Evolutionary conservation across 1,284 basidiomycete genomes (phyloP), one percentile per base, ranked within the genome.

Genomic region (Ustanciosporium gigantosporum): DNA sequence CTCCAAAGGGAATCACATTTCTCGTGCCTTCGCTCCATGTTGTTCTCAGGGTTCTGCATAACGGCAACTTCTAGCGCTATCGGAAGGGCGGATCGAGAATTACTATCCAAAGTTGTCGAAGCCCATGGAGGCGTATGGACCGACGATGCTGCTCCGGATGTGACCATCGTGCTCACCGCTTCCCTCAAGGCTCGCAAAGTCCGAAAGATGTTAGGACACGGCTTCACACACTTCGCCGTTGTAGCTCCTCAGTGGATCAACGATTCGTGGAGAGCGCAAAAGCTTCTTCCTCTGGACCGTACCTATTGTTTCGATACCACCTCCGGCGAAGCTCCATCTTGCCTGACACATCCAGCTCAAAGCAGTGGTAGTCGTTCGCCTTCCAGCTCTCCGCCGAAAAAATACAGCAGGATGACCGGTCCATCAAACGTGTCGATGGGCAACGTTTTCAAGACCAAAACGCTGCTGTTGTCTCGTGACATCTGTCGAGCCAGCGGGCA

Each of bases 101-200:
- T 88, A 5, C 83, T 92, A 31, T 83, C 83, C 1, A 86, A 85
- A 0, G 87, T 85, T 0, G 85, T 92, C 34, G 81, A 82, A 2
- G 83, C 86, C 0, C 83, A 89, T n/a, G 90, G 91, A 0, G 91
- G 91, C 3, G 87, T 88, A 74, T 90, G 85, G 84, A 83, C 87
- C 14, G 80, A 81, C 1, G 85, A 85, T 4, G 82, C 91, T 41
- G 90, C 89, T 0, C 83, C 84, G 49, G 90, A 93, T 59, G 87
- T 91, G 29, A 92, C 90, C 1, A 90, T 93, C 75, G 82, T 92
- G 37, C 87, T 93, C 66, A 85, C 85, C 23, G 77, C 42, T 9
- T 43, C 41, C 25, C 42, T 50, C 36, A 50, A 57, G 16, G 42
- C 41, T 32, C n/a, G 37, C 31, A 64, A 60, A 36, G 41, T 68